Evolutionary conservation across 2,329 filamentous ascomycete species (phyloP).

Genomic region (Aspergillus fijiensis): DNA sequence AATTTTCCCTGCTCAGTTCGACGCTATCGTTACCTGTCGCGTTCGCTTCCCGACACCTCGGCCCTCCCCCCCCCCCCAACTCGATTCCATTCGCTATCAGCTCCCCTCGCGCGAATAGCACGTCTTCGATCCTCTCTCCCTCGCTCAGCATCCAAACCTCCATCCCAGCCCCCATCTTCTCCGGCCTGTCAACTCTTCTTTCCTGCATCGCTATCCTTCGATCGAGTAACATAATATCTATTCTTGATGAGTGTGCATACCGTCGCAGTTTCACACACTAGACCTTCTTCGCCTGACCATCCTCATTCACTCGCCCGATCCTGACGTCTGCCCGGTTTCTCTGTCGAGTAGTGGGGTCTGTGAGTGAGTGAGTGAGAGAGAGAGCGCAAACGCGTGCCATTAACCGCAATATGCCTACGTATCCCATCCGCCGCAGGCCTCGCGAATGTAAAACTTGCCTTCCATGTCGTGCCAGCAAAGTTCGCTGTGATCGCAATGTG

Average conservation of each 20-base stretch:
- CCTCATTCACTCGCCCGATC: constrained; percentile 1
- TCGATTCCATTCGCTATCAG: constrained; percentile 4
- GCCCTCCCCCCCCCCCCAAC: neutral
- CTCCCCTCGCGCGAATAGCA: neutral
- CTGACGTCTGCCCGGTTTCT: constrained; percentile 8
- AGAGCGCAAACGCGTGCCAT: constrained; percentile 1
- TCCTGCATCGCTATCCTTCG: neutral
- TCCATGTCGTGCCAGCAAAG: constrained; percentile 52
- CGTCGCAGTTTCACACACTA: constrained; percentile 2
- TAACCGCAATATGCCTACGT: constrained; percentile 29
- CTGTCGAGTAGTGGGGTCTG: constrained; percentile 9
- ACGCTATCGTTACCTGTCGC: constrained; percentile 4
- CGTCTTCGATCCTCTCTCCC: neutral
- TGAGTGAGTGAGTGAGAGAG: neutral
- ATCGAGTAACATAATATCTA: neutral
- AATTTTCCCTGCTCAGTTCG: constrained; percentile 4
- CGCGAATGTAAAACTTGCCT: constrained; percentile 50
- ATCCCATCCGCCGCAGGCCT: constrained; percentile 37
- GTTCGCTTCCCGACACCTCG: constrained; percentile 2
- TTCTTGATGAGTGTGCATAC: neutral
- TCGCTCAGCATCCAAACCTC: neutral
- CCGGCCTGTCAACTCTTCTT: neutral
- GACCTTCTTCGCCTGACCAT: neutral
- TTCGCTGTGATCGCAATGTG: constrained; percentile 46
- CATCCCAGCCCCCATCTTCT: neutral